Evolutionary conservation across 2,329 filamentous ascomycete species (phyloP), one percentile per base, ranked within the genome.

Genomic region (Pseudogymnoascus verrucosus): DNA sequence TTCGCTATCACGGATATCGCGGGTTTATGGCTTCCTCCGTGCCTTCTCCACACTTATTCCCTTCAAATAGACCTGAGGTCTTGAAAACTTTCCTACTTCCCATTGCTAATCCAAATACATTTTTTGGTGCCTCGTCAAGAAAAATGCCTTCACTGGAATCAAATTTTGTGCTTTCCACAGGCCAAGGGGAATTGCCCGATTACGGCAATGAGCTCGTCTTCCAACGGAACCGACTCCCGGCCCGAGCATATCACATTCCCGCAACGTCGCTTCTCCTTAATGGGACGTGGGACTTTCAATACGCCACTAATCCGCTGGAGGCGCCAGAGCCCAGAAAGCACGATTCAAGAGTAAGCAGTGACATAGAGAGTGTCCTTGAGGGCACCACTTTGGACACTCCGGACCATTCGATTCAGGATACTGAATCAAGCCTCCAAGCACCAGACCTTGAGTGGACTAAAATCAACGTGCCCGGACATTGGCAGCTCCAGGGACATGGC

Each of bases 401-500:
- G 10, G 34, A 44, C 5, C 7, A 31, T 28, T 21, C 28, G 28
- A 31, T 54, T 5, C 37, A 8, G 37, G 36, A 54, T 26, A 31
- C 26, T n/a, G 51, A 62, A 62, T 36, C 37, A 36, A 36, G 11
- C 21, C 16, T 64, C 11, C 16, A 31, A 62, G 63, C 28, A 36
- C 26, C 37, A n/a, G 37, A 51, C 2, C 2, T 42, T 8, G 51
- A 42, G 19, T 65, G 64, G 64, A 51, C 61, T n/a, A 51, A 39
- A n/a, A 62, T 62, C 34, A 69, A 80, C 10, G 87, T 90, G 0
- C 87, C 87, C 0, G 84, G 84, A 2, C 84, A 86, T 70, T 90
- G 88, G 88, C 87, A 90, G 73, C 76, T 89, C 4, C 84, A 90
- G 73, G 87, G 87, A 26, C 84, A 86, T 69, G 87, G 87, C 11